Base-by-base conservation (phyloP, 23 red algal genomes). In the Gracilaria caudata region DNA sequence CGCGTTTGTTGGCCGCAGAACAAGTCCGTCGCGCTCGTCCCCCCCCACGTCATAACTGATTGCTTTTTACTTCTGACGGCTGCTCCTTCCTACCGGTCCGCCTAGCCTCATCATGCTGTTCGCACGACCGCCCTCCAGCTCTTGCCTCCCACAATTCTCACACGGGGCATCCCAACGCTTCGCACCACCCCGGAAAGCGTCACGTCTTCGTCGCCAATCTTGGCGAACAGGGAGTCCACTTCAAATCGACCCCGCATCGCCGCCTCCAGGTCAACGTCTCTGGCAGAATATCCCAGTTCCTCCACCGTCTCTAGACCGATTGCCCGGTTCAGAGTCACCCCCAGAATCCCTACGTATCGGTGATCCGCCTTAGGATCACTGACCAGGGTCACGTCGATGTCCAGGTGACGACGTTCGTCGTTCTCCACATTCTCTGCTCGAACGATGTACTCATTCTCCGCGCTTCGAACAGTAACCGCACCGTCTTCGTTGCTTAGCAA, bases 261-360 rank as follows among this genome's bases (percentile, higher is more conserved):
- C 3, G 37, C 25, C 43, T 75, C 70, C 37, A 75, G 37, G 20
- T 43, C 37, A 0, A 75, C 70, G 25, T 75, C 70, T 21, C 70
- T 32, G 0, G 37, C 70, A 28, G 70, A 28, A 29, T 46, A 43
- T 21, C 39, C 70, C 0, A 75, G 43, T 75, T 75, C 38, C 35
- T 43, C 39, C 10, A 75, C n/a, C 21, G 38, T 75, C 24, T 75
- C 77, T 7, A 51, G 77, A 8, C 77, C 77, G 32, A 80, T 39
- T 24, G 51, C 56, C 21, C 77, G 43, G 77, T 80, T 80, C 1
- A 80, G 51, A 51, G 77, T 80, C 17, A 57, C 46, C 7, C 77
- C 77, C 35, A 80, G 23, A 7, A 80, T 54, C 1, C 77, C 77
- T 10, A 63, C 35, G 34, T 80, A 80, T 23, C 24, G 0, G 35